Base-by-base conservation (phyloP, 176 grass and related monocot species). In the Canna indica region DNA sequence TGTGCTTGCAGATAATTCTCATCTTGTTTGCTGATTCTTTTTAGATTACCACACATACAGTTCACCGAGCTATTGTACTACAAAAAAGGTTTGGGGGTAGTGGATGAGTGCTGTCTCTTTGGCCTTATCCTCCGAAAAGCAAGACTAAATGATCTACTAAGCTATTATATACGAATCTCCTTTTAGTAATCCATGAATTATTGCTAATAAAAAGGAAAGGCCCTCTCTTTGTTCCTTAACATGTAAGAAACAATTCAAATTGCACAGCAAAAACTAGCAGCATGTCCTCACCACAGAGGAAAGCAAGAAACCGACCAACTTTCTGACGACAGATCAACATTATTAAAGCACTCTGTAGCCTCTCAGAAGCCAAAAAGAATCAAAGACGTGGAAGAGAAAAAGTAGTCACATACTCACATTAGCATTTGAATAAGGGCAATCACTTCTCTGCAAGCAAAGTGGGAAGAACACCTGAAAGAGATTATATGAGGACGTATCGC, bases 401-500 rank as follows among this genome's bases (percentile, higher is more conserved):
- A 35, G 30, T 27, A n/a, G n/a, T n/a, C n/a, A n/a, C 27, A 64
- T 1, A 16, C 30, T 33, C 60, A 29, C 58, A 64, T 17, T 29
- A 42, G 64, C 64, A 26, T 67, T 42, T 26, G 64, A 67, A 67
- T 34, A 42, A 42, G 42, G 36, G 45, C 7, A 67, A 14, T 20
- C 18, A 44, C 27, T 42, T 67, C 42, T 67, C 35, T 67, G 7
- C 36, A 25, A 67, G 35, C 64, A 41, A 44, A 39, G 20, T 14
- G 22, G 64, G 36, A 39, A 41, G 64, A 67, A 67, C 35, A 25
- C 20, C 36, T 39, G 11, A 24, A 42, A 31, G 4, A n/a, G 9
- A 1, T 44, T 39, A 10, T 11, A 44, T 44, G 64, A 70, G 67
- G 67, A 70, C 27, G 67, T 77, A 85, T 32, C 77, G 88, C 25